A percentile compares a stretch with the other conserved stretches of the same genome.
These are phyloP conservation scores for Oxytropis ochrocephala DNA, from an alignment of 306 rosid species.

Conservation along the genomic window DNA sequence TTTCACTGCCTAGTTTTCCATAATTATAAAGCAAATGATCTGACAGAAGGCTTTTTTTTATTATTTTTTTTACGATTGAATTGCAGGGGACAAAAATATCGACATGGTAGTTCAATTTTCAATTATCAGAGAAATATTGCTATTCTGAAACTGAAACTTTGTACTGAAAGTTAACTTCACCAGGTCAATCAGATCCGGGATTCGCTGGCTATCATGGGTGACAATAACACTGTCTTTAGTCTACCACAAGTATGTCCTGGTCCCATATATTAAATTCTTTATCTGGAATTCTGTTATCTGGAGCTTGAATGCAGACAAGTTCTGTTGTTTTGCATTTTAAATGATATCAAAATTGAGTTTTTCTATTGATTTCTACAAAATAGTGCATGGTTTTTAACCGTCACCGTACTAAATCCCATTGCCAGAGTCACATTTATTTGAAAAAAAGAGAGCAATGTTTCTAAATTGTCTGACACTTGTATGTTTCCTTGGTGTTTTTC, in stretches of 20 bases:
- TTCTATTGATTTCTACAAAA: background rate
- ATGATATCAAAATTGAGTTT: background rate
- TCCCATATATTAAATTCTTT: background rate
- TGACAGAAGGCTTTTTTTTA: slow-evolving; percentile 28
- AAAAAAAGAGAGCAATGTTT: too few species aligned
- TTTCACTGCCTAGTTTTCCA: background rate
- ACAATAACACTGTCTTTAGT: slow-evolving; percentile 91
- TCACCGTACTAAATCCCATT: too few species aligned
- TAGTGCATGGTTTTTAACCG: too few species aligned
- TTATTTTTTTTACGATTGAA: slow-evolving; percentile 16
- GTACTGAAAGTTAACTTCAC: slow-evolving; percentile 27
- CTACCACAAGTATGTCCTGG: slow-evolving; percentile 76
- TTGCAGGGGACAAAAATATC: slow-evolving; percentile 91
- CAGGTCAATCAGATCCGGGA: slow-evolving; percentile 97
- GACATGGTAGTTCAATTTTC: slow-evolving; percentile 51
- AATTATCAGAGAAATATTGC: slow-evolving; percentile 7
- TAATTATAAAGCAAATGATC: slow-evolving; percentile 2
- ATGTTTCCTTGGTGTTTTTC: too few species aligned
- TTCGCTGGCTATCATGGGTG: slow-evolving; percentile 92
- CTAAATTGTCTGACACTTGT: too few species aligned
- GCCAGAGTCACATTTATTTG: too few species aligned
- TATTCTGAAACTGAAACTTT: slow-evolving; percentile 12
- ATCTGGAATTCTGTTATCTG: background rate
- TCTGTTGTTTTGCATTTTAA: slow-evolving; percentile 18
- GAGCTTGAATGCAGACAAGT: background rate